Evolutionary conservation across 2,329 filamentous ascomycete species (phyloP), one percentile per base, ranked within the genome.

Genomic region (Cladophialophora carrionii): DNA sequence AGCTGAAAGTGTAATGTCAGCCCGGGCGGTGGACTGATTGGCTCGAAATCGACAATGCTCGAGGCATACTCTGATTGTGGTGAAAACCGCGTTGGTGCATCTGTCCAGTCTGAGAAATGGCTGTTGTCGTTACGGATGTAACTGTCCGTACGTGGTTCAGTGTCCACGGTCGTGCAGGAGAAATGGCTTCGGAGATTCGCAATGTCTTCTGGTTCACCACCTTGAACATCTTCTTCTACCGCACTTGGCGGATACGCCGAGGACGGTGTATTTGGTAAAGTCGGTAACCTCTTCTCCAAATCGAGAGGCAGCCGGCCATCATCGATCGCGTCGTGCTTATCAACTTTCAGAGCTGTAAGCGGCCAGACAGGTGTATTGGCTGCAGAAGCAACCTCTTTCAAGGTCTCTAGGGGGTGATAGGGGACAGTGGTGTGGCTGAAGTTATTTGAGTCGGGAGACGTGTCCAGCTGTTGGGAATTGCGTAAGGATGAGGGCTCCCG

Each of bases 241-340:
- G 43, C 57, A 29, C 70, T 71, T 20, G 64, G 59, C 5, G 69
- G 70, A 62, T 71, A 73, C 29, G 79, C 78, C 0, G 79, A 81
- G 0, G 79, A 81, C 31, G 79, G 79, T 4, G 78, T 78, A 66
- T 81, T 81, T 8, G 79, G 79, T 22, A 81, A 72, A 7, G 79
- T 80, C 5, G 79, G 79, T 24, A 81, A 73, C 48, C 79, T 72
- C 65, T 81, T 81, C 52, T 68, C 68, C 20, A 73, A 67, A 61
- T 75, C 71, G 1, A 73, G 62, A 8, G 73, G 74, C 32, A 72
- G 73, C 1, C 74, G 75, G 14, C 66, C 57, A 7, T 72, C 71
- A 59, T 72, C 69, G 2, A 60, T 48, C 32, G 41, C 60, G 20
- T 63, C 68, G 26, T 66, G 55, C 48, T 59, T 49, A n/a, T 65